phyloP scores from a whole-genome alignment of 768 basidiomycete genomes.

The Rhizopogon vesiculosus region DNA sequence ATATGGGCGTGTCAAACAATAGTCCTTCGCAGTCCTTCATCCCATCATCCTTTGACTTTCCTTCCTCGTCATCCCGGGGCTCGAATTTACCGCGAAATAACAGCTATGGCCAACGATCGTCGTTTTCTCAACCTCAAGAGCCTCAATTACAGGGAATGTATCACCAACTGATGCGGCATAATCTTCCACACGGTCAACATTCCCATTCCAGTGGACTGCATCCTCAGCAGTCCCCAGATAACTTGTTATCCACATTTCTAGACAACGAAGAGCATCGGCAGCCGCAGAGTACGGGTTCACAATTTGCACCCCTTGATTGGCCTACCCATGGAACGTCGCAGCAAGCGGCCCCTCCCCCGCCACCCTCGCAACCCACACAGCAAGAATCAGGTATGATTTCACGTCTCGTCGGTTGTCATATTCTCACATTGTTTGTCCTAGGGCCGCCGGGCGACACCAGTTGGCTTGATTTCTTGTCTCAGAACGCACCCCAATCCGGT shows the following conservation, averaged over 20 bases:
- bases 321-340: constrained; percentile 26
- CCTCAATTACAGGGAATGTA: constrained; percentile 26
- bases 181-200: constrained; percentile 14
- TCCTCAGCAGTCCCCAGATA: constrained; percentile 19
- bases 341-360: constrained; percentile 1
- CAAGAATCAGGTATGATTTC: constrained; percentile 20
- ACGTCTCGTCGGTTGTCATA: not conserved
- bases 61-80: constrained; percentile 22
- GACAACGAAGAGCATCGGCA: constrained; percentile 24
- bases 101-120: constrained; percentile 22
- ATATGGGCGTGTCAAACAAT: constrained; percentile 14
- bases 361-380: constrained; percentile 11
- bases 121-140: constrained; percentile 24
- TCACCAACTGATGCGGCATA: constrained; percentile 22
- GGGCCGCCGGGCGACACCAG: constrained; percentile 25
- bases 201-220: constrained; percentile 11
- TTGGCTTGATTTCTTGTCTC: constrained; percentile 30
- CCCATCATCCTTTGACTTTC: constrained; percentile 24
- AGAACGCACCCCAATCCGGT: constrained; percentile 17
- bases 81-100: constrained; percentile 13
- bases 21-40: constrained; percentile 20
- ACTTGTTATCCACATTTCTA: constrained; percentile 23
- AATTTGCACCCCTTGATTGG: constrained; percentile 27
- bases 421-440: constrained; percentile 3
- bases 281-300: constrained; percentile 17